Evolutionary conservation across 306 rosid genomes (phyloP).

Genomic region (Trifolium dubium): DNA sequence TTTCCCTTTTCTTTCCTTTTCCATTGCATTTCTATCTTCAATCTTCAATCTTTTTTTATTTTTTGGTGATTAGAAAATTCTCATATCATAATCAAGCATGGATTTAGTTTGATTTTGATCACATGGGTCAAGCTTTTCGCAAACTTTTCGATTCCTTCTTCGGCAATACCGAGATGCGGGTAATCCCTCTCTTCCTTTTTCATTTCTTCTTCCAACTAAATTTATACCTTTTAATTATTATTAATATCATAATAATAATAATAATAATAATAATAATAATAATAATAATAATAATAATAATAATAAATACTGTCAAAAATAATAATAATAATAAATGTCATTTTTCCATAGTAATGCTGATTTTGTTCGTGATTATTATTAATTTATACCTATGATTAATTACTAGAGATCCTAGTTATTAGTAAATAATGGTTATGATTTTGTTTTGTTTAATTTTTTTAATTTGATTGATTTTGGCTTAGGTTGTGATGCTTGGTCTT

Average conservation of each 20-base stretch:
- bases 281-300: no score
- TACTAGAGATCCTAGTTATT: background rate
- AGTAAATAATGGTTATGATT: no score
- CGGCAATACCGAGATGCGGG: constrained; percentile 63
- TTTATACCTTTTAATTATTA: background rate
- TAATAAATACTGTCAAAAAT: no score
- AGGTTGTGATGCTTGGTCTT: constrained; percentile 98
- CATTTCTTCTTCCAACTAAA: no score
- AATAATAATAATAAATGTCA: background rate
- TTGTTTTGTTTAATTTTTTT: background rate
- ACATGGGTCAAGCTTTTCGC: constrained; percentile 67
- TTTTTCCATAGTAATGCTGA: constrained; percentile 4
- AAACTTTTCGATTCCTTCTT: constrained; percentile 64
- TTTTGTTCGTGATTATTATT: background rate
- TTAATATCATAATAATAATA: background rate
- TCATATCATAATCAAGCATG: background rate
- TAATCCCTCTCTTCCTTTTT: background rate
- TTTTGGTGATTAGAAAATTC: no score
- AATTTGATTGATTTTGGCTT: constrained; percentile 42
- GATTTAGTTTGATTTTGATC: constrained; percentile 38
- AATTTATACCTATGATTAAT: background rate
- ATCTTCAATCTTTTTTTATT: background rate
- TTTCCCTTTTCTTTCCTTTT: background rate
- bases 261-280: no score
- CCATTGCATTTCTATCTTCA: background rate